Percentiles rank a stretch among this genome's conserved stretches.
Conservation (phyloP, 1,139 yeast species). For the Pichia sp. region DNA sequence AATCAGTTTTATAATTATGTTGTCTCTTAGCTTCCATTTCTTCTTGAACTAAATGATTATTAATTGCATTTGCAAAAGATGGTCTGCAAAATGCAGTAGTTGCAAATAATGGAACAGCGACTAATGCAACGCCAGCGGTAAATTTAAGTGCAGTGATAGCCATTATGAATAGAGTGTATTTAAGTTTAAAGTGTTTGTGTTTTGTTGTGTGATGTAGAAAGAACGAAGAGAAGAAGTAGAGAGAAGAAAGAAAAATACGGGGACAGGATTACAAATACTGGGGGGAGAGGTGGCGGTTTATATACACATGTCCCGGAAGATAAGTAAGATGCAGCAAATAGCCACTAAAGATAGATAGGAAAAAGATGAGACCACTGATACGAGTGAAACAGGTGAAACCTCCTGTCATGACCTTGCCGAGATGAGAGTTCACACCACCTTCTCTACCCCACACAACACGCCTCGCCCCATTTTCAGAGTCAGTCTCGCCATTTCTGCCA, state of each 20-base stretch:
- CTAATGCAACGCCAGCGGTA: slow-evolving; percentile 26
- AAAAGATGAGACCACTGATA: too few species aligned
- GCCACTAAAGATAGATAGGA: too few species aligned
- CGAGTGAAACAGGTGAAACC: too few species aligned
- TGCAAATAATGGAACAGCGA: slow-evolving; percentile 26
- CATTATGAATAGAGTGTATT: slow-evolving; percentile 10
- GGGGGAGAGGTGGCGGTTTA: not conserved
- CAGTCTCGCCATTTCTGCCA: too few species aligned
- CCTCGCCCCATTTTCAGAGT: too few species aligned
- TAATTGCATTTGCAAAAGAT: slow-evolving; percentile 30
- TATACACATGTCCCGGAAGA: too few species aligned
- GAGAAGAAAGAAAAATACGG: not conserved
- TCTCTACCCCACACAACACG: too few species aligned
- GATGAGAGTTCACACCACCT: too few species aligned
- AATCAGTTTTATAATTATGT: slow-evolving; percentile 26
- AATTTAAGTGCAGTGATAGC: slow-evolving; percentile 25
- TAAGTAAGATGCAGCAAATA: too few species aligned
- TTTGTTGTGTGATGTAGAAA: slow-evolving; percentile 4
- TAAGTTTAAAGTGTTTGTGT: not conserved
- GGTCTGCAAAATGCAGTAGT: slow-evolving; percentile 28
- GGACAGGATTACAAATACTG: not conserved
- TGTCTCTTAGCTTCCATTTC: slow-evolving; percentile 24
- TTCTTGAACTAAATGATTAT: slow-evolving; percentile 29
- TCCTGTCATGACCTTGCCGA: too few species aligned
- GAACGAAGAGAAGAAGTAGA: not conserved